Percentiles rank a stretch among this genome's conserved stretches.
Evolutionary conservation across 1,139 yeast species (phyloP).

Genomic region (Zygoascus meyerae): DNA sequence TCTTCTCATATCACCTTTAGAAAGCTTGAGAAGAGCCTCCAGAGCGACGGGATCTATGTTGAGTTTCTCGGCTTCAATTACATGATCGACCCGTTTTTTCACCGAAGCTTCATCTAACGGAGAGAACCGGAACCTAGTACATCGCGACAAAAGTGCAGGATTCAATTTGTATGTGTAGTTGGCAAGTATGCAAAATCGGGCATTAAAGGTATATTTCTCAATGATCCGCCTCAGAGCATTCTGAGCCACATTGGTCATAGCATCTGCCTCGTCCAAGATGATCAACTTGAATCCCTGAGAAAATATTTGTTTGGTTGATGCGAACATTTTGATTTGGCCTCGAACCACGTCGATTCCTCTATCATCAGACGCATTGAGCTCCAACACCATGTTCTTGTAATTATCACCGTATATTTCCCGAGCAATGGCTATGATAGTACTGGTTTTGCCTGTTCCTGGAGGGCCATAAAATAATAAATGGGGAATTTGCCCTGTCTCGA

Average conservation of each 20-base stretch:
- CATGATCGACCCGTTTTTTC: conserved; percentile 57
- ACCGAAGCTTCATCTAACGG: conserved; percentile 71
- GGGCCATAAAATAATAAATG: conserved; percentile 93
- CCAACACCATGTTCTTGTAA: conserved; percentile 83
- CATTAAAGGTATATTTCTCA: conserved; percentile 90
- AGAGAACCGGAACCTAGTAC: conserved; percentile 89
- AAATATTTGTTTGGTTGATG: conserved; percentile 89
- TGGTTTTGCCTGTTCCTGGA: conserved; percentile 97
- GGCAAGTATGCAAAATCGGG: conserved; percentile 93
- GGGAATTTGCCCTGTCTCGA: conserved; percentile 76
- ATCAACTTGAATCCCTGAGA: conserved; percentile 63
- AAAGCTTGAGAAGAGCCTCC: conserved; percentile 57
- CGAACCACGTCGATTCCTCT: conserved; percentile 84
- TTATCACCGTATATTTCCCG: conserved; percentile 83
- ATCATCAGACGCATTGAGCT: conserved; percentile 82
- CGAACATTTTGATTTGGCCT: conserved; percentile 77
- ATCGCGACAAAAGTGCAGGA: conserved; percentile 90
- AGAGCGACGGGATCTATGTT: conserved; percentile 55
- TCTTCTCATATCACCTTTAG: conserved; percentile 94
- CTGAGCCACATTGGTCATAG: conserved; percentile 97
- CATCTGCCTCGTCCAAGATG: conserved; percentile 95
- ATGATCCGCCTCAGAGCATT: conserved; percentile 87
- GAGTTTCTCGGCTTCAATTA: conserved; percentile 62
- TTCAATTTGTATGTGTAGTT: conserved; percentile 93
- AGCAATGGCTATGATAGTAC: conserved; percentile 88